These are phyloP conservation scores for Hanseniaspora uvarum DNA, from an alignment of 1,139 yeast genomes.

Conservation along the genomic window DNA sequence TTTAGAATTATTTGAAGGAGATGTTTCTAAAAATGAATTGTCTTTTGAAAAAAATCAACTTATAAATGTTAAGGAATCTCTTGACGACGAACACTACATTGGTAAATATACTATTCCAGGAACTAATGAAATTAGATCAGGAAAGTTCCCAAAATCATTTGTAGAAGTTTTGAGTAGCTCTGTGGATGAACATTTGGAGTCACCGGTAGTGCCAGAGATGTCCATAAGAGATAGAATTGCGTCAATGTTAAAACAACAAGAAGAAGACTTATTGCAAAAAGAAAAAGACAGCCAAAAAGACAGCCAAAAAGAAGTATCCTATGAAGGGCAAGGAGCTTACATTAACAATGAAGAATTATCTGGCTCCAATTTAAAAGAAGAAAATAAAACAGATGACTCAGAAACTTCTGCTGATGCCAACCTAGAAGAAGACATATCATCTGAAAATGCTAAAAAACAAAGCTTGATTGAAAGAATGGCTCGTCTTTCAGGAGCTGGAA, in stretches of 20 bases:
- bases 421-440: constrained; percentile 64
- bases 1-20: constrained; percentile 68
- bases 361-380: constrained; percentile 24
- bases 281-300: not conserved
- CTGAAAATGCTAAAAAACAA: constrained; percentile 70
- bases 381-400: constrained; percentile 27
- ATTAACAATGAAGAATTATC: not conserved
- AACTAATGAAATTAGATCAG: constrained; percentile 38
- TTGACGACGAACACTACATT: constrained; percentile 84
- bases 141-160: constrained; percentile 83
- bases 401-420: constrained; percentile 39
- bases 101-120: constrained; percentile 47
- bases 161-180: constrained; percentile 39
- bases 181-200: not conserved
- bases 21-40: constrained; percentile 41
- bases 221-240: constrained; percentile 82
- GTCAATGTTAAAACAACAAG: constrained; percentile 55
- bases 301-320: not conserved
- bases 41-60: constrained; percentile 55
- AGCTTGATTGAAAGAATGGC: constrained; percentile 93
- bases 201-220: constrained; percentile 48
- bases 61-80: constrained; percentile 64
- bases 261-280: constrained; percentile 3
- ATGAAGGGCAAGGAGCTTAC: constrained; percentile 19
- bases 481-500: constrained; percentile 81